Base-by-base conservation (phyloP, 495 filamentous ascomycete genomes). In the Chlorociboria aeruginascens region DNA sequence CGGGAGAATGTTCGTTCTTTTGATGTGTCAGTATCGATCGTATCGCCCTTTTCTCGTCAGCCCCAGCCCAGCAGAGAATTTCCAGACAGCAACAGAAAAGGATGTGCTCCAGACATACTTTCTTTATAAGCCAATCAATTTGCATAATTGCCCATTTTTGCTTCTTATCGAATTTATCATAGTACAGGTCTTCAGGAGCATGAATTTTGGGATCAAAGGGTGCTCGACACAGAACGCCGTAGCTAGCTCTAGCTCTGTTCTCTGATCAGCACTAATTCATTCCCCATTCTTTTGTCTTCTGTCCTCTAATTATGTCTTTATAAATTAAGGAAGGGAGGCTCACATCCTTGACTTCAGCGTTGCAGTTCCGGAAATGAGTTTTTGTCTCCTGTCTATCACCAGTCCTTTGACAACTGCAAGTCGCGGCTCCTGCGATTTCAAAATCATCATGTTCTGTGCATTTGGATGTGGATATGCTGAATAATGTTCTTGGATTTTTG, bases 61-160 rank as follows among this genome's bases (percentile, higher is more conserved):
- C n/a, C n/a, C n/a, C 8, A 29, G 4, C 14, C 16, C 8, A 13
- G 25, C 13, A 8, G 3, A 0, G 17, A 37, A 42, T 10, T n/a
- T n/a, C n/a, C n/a, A n/a, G n/a, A n/a, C n/a, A n/a, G n/a, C n/a
- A n/a, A n/a, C n/a, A 0, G 8, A 32, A 13, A 31, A 0, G 3
- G 6, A 45, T n/a, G 33, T 31, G 33, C 33, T 25, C 3, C 14
- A 20, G n/a, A 28, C 56, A 30, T 54, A 69, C 62, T 63, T 76
- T 73, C 41, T 61, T 66, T 14, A 78, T 67, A 33, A 78, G 58
- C 76, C 76, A 80, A 40, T 77, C 67, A 37, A 80, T 69, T 55
- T 78, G 73, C 36, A 69, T 58, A 17, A 67, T 52, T 1, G 68
- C 76, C 45, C 66, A 78, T 32, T 56, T 62, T 38, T 63, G 63